Conservation (phyloP, 805 yeast genomes). For the Candida wancherniae region DNA sequence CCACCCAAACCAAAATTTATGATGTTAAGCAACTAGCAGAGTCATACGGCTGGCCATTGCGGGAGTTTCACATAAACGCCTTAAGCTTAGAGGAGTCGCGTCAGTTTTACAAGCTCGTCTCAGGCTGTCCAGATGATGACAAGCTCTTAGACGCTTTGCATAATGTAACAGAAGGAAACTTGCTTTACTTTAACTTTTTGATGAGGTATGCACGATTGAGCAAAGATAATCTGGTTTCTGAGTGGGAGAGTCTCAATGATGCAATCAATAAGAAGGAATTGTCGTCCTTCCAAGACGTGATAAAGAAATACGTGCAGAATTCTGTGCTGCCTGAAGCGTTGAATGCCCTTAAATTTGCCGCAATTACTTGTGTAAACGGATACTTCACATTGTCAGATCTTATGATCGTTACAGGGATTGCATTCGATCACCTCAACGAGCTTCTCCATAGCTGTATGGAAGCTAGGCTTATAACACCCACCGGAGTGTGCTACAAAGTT, state of each 20-base stretch:
- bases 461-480: slow-evolving; percentile 31
- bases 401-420: slow-evolving; percentile 29
- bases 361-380: slow-evolving; percentile 35
- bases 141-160: slow-evolving; percentile 5
- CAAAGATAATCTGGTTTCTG: not conserved
- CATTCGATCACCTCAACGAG: slow-evolving; percentile 28
- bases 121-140: slow-evolving; percentile 1
- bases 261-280: not conserved
- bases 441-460: slow-evolving; percentile 32
- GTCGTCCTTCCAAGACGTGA: slow-evolving; percentile 7
- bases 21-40: too few species aligned
- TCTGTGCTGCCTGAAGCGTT: slow-evolving; percentile 16
- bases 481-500: slow-evolving; percentile 41
- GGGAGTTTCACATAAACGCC: slow-evolving; percentile 11
- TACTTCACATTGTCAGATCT: slow-evolving; percentile 36
- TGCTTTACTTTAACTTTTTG: slow-evolving; percentile 13
- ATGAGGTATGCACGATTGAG: slow-evolving; percentile 9
- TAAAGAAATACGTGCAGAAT: slow-evolving; percentile 19
- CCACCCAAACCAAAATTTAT: too few species aligned
- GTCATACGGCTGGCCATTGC: slow-evolving; percentile 7
- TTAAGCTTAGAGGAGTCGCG: slow-evolving; percentile 6
- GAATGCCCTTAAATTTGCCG: slow-evolving; percentile 34
- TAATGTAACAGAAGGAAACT: slow-evolving; percentile 16
- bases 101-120: slow-evolving; percentile 6
- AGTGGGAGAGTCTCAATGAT: slow-evolving; percentile 4